phyloP scores from a whole-genome alignment of 73 alveolate genomes.

The Durusdinium trenchii region DNA sequence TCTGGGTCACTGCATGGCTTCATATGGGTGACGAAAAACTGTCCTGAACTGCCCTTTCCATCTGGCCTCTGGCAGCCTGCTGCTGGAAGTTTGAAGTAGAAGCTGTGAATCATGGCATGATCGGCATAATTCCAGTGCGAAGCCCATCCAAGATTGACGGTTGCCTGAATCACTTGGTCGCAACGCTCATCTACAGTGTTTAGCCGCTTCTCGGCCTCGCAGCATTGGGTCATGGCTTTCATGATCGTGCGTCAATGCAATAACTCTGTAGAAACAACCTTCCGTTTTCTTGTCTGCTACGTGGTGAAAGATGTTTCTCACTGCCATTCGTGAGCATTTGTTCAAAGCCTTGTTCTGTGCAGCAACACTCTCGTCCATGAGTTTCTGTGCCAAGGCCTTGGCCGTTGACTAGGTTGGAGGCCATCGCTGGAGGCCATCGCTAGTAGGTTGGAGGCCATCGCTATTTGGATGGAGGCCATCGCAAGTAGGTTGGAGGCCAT shows the following conservation, averaged over 20 bases:
- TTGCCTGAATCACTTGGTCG: slow-evolving; percentile 54
- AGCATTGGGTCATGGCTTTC: not conserved
- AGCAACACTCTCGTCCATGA: not conserved
- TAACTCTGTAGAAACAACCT: too few relatives aligned
- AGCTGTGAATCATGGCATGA: too few relatives aligned
- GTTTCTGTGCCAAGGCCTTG: slow-evolving; percentile 19
- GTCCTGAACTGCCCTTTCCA: slow-evolving; percentile 43
- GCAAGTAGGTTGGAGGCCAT: too few relatives aligned
- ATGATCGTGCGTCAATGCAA: not conserved
- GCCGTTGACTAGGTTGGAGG: too few relatives aligned
- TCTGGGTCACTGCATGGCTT: not conserved
- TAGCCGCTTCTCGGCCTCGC: slow-evolving; percentile 35
- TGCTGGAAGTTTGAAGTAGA: not conserved
- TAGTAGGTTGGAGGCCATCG: too few relatives aligned
- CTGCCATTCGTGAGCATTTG: not conserved
- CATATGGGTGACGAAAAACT: not conserved
- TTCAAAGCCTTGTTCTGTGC: slow-evolving; percentile 7
- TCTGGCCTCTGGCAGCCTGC: slow-evolving; percentile 51
- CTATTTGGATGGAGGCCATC: too few relatives aligned
- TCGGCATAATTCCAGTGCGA: not conserved
- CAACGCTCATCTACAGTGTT: slow-evolving; percentile 19
- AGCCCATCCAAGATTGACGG: not conserved
- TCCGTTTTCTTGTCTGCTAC: too few relatives aligned
- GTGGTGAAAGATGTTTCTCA: not conserved
- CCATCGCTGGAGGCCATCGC: too few relatives aligned